These are phyloP conservation scores for Phytophthora rubi DNA, from an alignment of 352 stramenopile genomes.

Conservation along the genomic window DNA sequence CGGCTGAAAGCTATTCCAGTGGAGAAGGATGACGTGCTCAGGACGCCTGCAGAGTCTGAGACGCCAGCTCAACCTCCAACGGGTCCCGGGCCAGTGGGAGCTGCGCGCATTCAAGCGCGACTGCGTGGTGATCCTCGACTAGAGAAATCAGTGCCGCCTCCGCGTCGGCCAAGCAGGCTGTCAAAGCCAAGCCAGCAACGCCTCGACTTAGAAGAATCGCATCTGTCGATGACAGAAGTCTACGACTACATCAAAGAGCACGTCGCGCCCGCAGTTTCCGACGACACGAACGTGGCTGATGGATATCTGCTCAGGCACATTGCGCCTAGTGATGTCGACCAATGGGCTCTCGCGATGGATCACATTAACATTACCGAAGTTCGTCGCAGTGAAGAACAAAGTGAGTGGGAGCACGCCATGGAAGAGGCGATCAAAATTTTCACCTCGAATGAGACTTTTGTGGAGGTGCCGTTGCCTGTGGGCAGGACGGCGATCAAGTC, in stretches of 20 bases:
- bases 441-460: conserved; percentile 6
- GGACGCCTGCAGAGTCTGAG: background rate
- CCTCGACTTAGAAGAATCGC: background rate
- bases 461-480: conserved; percentile 4
- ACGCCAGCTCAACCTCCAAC: background rate
- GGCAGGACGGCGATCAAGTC: conserved; percentile 13
- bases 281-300: background rate
- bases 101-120: background rate
- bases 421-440: conserved; percentile 2
- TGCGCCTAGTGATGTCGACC: background rate
- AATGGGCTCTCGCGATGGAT: background rate
- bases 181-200: background rate
- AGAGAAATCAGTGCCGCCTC: background rate
- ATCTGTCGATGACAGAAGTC: background rate
- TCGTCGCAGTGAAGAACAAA: background rate
- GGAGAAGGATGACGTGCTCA: background rate
- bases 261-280: background rate
- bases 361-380: background rate
- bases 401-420: conserved; percentile 8
- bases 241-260: background rate
- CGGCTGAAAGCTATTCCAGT: background rate
- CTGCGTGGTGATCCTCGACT: background rate
- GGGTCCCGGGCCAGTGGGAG: background rate
- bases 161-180: background rate
- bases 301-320: background rate